Evolutionary conservation across 305 asterid genomes (phyloP), one percentile per base, ranked within the genome.

Genomic region (Fraxinus albicans): DNA sequence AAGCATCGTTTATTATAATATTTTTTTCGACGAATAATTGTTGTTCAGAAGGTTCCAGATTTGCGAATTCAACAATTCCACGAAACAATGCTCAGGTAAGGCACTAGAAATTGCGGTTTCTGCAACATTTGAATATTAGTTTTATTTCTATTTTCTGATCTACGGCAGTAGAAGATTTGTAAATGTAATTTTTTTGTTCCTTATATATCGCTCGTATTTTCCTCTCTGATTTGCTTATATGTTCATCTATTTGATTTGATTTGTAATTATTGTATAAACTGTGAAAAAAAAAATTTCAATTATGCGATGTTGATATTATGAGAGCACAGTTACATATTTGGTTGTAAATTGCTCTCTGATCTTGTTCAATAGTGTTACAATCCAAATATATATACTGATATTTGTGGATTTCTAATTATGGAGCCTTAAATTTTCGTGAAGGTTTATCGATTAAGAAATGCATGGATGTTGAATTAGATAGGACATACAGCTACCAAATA

Each of bases 11-110:
- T 67, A 23, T 67, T 63, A 23, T 67, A 67, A 67, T 67, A 23
- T 9, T 77, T 27, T 42, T 27, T 33, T 60, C n/a, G 13, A 58
- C 5, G 25, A 25, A 42, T 19, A 29, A 65, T 83, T 82, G 78
- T 83, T 77, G 21, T 36, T 40, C 75, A 73, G 53, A 47, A 85
- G 85, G 72, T 69, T 47, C 72, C 76, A 38, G 73, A 31, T 87
- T 47, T 78, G 90, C 87, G 86, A 83, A 82, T 79, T 84, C 85
- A 74, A 60, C 86, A 44, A 73, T 73, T 85, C n/a, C 69, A 60
- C 86, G 79, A 86, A 84, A 87, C 89, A 80, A 73, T 78, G 72
- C 76, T 65, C 79, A 85, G 91, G 93, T 84, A 73, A 79, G 13
- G 42, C 7, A 33, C 60, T 82, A 77, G 78, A 65, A 76, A 79